Percentiles rank a stretch among this genome's conserved stretches.
These are phyloP conservation scores for Poteriospumella lacustris DNA, from an alignment of 108 stramenopile species.

Conservation along the genomic window DNA sequence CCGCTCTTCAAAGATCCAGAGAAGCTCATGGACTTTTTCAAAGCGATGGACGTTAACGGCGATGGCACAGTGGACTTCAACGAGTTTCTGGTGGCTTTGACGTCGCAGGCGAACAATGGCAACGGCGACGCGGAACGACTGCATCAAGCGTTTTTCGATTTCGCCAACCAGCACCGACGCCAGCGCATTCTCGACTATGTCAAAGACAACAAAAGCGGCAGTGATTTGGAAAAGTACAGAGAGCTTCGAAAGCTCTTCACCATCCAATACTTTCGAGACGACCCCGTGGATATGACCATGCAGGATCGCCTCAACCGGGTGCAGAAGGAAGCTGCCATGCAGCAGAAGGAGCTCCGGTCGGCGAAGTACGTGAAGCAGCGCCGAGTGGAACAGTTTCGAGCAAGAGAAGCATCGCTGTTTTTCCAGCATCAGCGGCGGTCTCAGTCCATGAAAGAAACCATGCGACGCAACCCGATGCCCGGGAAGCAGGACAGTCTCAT, in stretches of 20 bases:
- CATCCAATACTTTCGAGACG: background rate
- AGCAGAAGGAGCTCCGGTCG: background rate
- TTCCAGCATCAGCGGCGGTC: no score
- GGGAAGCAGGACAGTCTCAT: background rate
- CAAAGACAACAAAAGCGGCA: background rate
- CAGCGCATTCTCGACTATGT: conserved; percentile 4
- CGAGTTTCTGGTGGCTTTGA: conserved; percentile 4
- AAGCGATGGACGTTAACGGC: background rate
- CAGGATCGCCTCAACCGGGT: background rate
- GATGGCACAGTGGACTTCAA: background rate
- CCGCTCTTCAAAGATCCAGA: background rate
- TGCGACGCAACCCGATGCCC: background rate
- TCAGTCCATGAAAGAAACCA: no score
- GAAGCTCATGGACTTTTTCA: background rate
- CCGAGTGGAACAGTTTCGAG: background rate
- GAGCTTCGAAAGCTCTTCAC: background rate
- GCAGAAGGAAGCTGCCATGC: background rate
- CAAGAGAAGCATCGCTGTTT: background rate
- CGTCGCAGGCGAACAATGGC: background rate
- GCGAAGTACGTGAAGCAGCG: background rate
- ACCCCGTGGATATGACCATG: background rate
- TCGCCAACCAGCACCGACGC: background rate
- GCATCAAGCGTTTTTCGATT: background rate
- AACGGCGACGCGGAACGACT: background rate
- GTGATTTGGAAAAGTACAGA: background rate